Base-by-base conservation (phyloP, 768 basidiomycete genomes). In the Mycena leptocephala region DNA sequence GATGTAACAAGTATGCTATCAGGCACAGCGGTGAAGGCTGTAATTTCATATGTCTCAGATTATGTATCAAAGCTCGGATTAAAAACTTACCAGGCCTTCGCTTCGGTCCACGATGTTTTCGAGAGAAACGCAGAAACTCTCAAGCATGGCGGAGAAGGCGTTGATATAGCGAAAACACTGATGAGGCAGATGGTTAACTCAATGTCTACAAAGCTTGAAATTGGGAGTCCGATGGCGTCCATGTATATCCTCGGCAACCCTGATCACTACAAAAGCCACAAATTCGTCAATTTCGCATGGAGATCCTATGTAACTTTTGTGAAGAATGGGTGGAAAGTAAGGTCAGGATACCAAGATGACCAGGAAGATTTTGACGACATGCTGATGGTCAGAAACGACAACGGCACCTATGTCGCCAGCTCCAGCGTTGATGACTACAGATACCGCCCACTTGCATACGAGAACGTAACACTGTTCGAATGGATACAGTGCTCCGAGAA, bases 71-170 rank as follows among this genome's bases (percentile, higher is more conserved):
- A n/a, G n/a, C n/a, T n/a, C n/a, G n/a, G n/a, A 48, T 24, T 65
- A 13, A 65, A 65, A 16, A 41, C 63, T 3, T 65, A 48, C 43
- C 63, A 65, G 32, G 32, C 32, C 2, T 65, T 65, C 22, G 63
- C 63, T 0, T 46, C 63, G 0, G 63, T 65, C 1, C 48, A 18
- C 10, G 30, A 65, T 3, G 63, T 20, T 5, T 55, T 22, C 72
- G 81, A 61, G 65, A 74, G 59, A 78, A 83, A 55, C 33, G 53
- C 63, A 5, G 63, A 65, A 0, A 32, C 5, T 13, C 5, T 48
- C 5, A 22, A n/a, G 26, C 24, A 55, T 11, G 53, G 53, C 9
- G n/a, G n/a, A 1, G 5, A n/a, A 11, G 53, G 26, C 13, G 2
- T 51, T n/a, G 53, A 55, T 3, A 55, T 9, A 7, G 32, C 22